Conservation (phyloP, 2,329 filamentous ascomycete species). For the Elsinoe arachidis region DNA sequence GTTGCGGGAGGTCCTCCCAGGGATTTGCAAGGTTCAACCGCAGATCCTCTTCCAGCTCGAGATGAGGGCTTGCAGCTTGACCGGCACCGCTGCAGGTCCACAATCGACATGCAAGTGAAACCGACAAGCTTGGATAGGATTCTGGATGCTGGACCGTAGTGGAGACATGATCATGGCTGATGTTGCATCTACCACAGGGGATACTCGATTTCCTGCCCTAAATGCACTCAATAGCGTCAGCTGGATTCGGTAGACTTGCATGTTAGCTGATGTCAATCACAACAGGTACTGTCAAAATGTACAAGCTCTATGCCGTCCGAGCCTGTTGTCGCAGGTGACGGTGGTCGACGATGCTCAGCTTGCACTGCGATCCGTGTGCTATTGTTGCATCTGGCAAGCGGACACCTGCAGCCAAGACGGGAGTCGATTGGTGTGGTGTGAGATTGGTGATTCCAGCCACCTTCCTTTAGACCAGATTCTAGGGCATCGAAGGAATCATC, state of each 20-base stretch:
- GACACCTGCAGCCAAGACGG: background rate
- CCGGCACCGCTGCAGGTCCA: constrained; percentile 2
- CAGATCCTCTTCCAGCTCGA: background rate
- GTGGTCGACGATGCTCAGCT: background rate
- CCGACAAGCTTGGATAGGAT: constrained; percentile 9
- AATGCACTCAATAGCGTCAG: background rate
- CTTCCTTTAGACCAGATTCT: background rate
- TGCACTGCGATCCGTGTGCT: background rate
- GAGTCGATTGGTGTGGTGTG: constrained; percentile 6
- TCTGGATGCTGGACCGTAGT: background rate
- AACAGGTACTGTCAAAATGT: background rate
- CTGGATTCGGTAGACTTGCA: background rate
- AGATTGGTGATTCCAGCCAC: constrained; percentile 1
- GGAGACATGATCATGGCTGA: background rate
- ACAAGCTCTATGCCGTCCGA: background rate
- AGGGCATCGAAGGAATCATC: constrained; percentile 8
- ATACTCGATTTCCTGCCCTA: background rate
- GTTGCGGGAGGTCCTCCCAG: background rate
- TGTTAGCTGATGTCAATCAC: background rate
- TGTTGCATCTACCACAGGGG: background rate
- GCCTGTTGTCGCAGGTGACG: background rate
- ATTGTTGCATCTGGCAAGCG: background rate
- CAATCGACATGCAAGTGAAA: constrained; percentile 2
- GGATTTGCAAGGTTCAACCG: constrained; percentile 8
- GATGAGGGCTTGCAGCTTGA: constrained; percentile 3